These are phyloP conservation scores for Coprinopsis marcescibilis DNA, from an alignment of 768 basidiomycete species.

Conservation along the genomic window DNA sequence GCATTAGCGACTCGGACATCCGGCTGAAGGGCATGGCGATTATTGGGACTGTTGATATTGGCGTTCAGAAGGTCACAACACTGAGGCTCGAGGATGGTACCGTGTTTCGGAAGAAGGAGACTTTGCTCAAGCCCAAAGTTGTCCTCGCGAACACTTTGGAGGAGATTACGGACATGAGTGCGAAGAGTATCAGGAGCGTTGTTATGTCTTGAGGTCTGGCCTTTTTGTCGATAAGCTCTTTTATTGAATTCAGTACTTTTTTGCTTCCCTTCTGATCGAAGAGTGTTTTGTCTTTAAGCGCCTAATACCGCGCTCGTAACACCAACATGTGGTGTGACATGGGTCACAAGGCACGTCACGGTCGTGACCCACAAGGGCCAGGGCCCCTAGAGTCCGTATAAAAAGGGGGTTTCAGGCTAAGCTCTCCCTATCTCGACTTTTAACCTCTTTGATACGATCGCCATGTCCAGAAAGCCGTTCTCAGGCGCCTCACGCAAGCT, in stretches of 20 bases:
- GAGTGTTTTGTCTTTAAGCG: too few relatives aligned
- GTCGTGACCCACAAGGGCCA: too few relatives aligned
- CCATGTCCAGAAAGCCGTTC: slow-evolving; percentile 1
- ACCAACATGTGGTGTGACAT: too few relatives aligned
- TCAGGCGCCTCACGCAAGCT: slow-evolving; percentile 10
- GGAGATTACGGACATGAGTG: slow-evolving; percentile 1
- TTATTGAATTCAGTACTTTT: too few relatives aligned
- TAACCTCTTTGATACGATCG: neutral
- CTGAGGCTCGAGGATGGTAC: slow-evolving; percentile 3
- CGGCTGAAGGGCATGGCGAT: neutral
- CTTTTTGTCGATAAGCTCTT: neutral
- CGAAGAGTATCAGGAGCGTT: neutral
- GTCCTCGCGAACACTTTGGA: slow-evolving; percentile 12
- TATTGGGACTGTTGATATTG: slow-evolving; percentile 3
- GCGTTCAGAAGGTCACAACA: neutral
- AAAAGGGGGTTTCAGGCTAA: too few relatives aligned
- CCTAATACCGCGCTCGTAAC: too few relatives aligned
- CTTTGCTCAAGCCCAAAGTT: slow-evolving; percentile 12
- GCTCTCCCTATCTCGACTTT: too few relatives aligned
- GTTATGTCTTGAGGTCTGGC: neutral
- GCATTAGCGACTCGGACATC: neutral
- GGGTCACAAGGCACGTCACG: too few relatives aligned
- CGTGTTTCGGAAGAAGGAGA: neutral
- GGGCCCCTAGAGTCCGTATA: too few relatives aligned
- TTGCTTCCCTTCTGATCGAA: too few relatives aligned